Conservation (phyloP, 768 basidiomycete species). For the Russula lepida region DNA sequence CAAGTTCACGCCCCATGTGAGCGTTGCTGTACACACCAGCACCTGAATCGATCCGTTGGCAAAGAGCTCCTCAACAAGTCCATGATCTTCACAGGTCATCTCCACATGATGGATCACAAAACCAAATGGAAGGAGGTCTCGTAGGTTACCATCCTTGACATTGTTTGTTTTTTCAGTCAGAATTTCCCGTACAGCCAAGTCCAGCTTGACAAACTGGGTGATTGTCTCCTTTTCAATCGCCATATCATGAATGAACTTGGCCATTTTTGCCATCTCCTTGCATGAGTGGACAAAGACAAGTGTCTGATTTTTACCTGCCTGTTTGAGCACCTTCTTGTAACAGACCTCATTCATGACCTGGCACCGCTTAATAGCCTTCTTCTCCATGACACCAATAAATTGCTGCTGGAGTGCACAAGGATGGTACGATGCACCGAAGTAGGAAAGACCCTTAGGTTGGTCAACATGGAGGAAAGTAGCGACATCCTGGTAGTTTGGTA, state of each 20-base stretch:
- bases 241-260: slow-evolving; percentile 86
- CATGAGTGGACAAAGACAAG: slow-evolving; percentile 97
- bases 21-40: slow-evolving; percentile 92
- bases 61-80: slow-evolving; percentile 90
- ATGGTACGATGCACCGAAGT: slow-evolving; percentile 90
- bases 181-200: slow-evolving; percentile 86
- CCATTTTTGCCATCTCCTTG: slow-evolving; percentile 99
- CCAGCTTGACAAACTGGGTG: slow-evolving; percentile 90
- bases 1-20: slow-evolving; percentile 99
- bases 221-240: slow-evolving; percentile 96
- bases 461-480: slow-evolving; percentile 96
- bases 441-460: slow-evolving; percentile 85
- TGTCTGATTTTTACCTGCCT: slow-evolving; percentile 82
- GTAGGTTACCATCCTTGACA: slow-evolving; percentile 73
- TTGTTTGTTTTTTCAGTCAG: slow-evolving; percentile 75
- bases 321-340: slow-evolving; percentile 97
- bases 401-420: slow-evolving; percentile 95
- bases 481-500: slow-evolving; percentile 98
- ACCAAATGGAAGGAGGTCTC: slow-evolving; percentile 90
- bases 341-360: slow-evolving; percentile 99
- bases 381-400: slow-evolving; percentile 96
- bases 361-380: slow-evolving; percentile 97
- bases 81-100: slow-evolving; percentile 87
- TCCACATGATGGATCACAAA: slow-evolving; percentile 98
- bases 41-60: slow-evolving; percentile 89